Percentiles rank a stretch among this genome's conserved stretches.
phyloP scores from a whole-genome alignment of 331 rosid genomes.

The Quercus phellos region DNA sequence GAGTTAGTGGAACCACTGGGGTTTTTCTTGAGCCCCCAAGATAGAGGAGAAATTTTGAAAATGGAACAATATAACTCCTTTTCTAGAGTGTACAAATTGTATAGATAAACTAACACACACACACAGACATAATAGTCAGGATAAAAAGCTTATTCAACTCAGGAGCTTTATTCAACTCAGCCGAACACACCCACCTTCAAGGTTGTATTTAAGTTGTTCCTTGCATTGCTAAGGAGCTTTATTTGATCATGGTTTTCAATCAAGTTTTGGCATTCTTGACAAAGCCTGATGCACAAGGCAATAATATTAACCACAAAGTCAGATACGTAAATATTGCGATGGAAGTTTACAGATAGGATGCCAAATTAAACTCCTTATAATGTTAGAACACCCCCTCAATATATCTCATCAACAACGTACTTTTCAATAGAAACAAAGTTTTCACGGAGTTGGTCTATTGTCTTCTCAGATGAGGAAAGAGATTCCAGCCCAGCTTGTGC shows the following conservation, averaged over 20 bases:
- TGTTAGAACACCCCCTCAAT: constrained; percentile 9
- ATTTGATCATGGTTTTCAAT: constrained; percentile 97
- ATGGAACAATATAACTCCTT: not conserved
- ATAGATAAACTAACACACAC: not conserved
- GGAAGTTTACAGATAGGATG: not conserved
- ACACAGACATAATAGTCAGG: not conserved
- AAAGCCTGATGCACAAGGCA: constrained; percentile 52
- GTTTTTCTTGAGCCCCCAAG: not conserved
- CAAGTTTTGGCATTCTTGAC: constrained; percentile 90
- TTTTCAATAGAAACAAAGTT: constrained; percentile 86
- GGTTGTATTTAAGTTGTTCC: constrained; percentile 91
- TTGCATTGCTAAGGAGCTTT: constrained; percentile 96
- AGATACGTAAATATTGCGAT: constrained; percentile 10
- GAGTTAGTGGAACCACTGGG: no score
- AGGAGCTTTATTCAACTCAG: not conserved
- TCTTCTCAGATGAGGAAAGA: constrained; percentile 59
- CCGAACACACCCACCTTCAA: constrained; percentile 58
- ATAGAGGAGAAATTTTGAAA: constrained; percentile 4
- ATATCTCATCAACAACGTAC: constrained; percentile 47
- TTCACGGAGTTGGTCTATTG: constrained; percentile 70
- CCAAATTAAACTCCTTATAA: constrained; percentile 7
- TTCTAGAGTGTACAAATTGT: not conserved
- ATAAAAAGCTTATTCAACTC: not conserved
- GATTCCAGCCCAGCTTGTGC: constrained; percentile 86
- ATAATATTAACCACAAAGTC: constrained; percentile 19